Evolutionary conservation across 805 yeast species (phyloP).

Genomic region (Starmerella potacharoeniae): DNA sequence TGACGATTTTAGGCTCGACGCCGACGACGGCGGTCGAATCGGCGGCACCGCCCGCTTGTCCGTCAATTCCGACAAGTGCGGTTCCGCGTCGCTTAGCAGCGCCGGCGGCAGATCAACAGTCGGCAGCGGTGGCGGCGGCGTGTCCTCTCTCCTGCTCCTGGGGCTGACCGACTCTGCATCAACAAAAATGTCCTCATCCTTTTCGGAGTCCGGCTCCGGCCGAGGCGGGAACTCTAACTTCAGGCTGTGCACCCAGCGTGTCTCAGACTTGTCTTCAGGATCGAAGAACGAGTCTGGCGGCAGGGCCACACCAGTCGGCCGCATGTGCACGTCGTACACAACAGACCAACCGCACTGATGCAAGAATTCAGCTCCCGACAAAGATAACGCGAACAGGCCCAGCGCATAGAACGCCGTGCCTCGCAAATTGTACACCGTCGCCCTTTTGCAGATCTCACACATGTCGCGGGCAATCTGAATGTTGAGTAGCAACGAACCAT

Average conservation of each 20-base stretch:
- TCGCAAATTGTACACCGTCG: conserved; percentile 48
- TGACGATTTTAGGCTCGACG: background rate
- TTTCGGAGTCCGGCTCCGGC: background rate
- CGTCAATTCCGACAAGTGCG: background rate
- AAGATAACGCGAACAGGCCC: conserved; percentile 61
- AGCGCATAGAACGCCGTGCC: conserved; percentile 70
- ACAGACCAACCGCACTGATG: conserved; percentile 72
- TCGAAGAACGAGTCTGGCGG: conserved; percentile 12
- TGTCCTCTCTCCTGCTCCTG: background rate
- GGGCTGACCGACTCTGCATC: background rate
- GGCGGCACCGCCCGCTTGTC: background rate
- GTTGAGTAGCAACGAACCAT: conserved; percentile 51
- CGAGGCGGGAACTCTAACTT: background rate
- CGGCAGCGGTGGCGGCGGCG: background rate
- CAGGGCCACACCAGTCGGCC: conserved; percentile 20
- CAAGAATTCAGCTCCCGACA: conserved; percentile 71
- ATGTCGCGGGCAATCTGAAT: conserved; percentile 39
- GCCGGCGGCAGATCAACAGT: background rate
- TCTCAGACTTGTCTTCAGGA: background rate
- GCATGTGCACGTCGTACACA: conserved; percentile 27
- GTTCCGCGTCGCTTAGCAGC: background rate
- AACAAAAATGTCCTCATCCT: background rate
- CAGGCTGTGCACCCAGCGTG: background rate
- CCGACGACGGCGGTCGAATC: conserved; percentile 5
- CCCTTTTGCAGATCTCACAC: conserved; percentile 37